Base-by-base conservation (phyloP, 75 land plant genomes). In the Cryptomeria japonica region DNA sequence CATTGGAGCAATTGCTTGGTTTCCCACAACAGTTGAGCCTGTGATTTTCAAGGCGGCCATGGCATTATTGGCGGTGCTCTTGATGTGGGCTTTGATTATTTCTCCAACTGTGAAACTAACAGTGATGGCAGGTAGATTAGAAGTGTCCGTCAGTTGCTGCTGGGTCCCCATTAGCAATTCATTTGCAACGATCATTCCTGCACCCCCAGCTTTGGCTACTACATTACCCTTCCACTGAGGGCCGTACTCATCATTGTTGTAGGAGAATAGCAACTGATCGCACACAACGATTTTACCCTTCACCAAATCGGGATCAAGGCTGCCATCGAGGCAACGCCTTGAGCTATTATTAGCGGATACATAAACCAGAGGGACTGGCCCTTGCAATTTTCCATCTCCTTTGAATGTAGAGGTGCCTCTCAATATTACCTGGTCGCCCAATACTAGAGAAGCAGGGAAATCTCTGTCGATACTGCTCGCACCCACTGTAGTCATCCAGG, bases 171-270 rank as follows among this genome's bases (percentile, higher is more conserved):
- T 0, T 47, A 8, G 51, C 51, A 11, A 0, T 10, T 10, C 51
- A 47, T 47, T 47, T 47, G 51, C 51, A 47, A 47, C 51, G 10
- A 47, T 47, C 0, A 47, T 47, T 47, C 51, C 51, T 10, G 51
- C 70, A 1, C 96, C 97, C 9, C 97, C 97, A 5, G 95, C 94
- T n/a, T 37, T 49, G 47, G 86, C 89, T 44, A 93, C 94, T 37
- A 84, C 91, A 55, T 79, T 13, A 18, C 94, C 95, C 18, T 92
- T 96, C 38, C 95, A 73, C 0, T 93, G 46, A 56, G 75, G 92
- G 31, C 85, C 80, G 22, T 47, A 10, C 51, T 91, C 38, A 61
- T 95, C 87, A 32, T 85, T 31, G 51, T 47, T 47, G 51, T 47
- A 10, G 13, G 51, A 47, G 51, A 11, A 11, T 47, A 47, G 51